phyloP scores from a whole-genome alignment of 306 rosid species.

The Urtica urens region DNA sequence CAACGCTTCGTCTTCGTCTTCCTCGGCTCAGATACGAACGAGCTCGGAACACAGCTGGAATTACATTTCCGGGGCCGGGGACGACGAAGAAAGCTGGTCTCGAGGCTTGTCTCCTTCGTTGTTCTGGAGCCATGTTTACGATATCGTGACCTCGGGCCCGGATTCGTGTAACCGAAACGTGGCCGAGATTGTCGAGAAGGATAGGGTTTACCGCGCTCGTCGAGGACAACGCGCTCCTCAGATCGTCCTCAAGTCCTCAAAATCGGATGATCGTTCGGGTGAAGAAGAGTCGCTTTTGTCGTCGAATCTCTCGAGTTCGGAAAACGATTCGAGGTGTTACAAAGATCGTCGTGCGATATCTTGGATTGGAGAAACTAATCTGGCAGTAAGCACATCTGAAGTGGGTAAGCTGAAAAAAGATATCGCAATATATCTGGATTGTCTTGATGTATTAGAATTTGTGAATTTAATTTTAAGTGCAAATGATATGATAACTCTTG shows the following conservation, averaged over 20 bases:
- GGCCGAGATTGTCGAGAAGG: slow-evolving; percentile 69
- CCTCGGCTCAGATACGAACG: slow-evolving; percentile 38
- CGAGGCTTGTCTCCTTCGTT: slow-evolving; percentile 66
- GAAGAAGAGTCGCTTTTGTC: slow-evolving; percentile 19
- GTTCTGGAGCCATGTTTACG: slow-evolving; percentile 67
- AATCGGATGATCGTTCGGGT: slow-evolving; percentile 17
- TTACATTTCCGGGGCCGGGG: slow-evolving; percentile 83
- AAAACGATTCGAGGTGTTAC: slow-evolving; percentile 14
- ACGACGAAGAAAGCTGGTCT: slow-evolving; percentile 95
- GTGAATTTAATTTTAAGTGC: no score
- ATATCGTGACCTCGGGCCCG: slow-evolving; percentile 62
- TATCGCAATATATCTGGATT: neutral
- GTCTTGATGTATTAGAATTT: neutral
- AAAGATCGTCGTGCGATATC: slow-evolving; percentile 27
- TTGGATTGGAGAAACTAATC: slow-evolving; percentile 63
- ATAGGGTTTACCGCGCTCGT: slow-evolving; percentile 48
- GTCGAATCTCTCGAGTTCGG: slow-evolving; percentile 19
- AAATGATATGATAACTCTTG: neutral
- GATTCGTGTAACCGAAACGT: slow-evolving; percentile 68
- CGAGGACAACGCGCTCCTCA: slow-evolving; percentile 68
- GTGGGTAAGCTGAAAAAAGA: slow-evolving; percentile 21
- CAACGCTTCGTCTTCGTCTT: slow-evolving; percentile 50
- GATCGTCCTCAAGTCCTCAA: slow-evolving; percentile 41
- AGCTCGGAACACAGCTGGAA: slow-evolving; percentile 87
- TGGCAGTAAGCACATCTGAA: slow-evolving; percentile 57